Base-by-base conservation (phyloP, 352 stramenopile genomes). In the Globisporangium orthogonon region DNA sequence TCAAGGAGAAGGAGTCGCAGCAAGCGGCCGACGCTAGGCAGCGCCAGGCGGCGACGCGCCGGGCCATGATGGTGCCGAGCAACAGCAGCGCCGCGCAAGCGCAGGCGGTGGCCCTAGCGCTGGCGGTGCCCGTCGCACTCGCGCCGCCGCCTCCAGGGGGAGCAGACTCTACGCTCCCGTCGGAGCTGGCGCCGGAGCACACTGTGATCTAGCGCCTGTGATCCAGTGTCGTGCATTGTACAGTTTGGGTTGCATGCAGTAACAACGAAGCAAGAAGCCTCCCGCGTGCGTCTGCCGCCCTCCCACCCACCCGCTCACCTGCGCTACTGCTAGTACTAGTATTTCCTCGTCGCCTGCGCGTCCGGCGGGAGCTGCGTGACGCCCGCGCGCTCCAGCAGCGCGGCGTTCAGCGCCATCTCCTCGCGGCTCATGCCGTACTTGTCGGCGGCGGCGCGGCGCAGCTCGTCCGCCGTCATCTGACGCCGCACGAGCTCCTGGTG, bases 361-460 rank as follows among this genome's bases (percentile, higher is more conserved):
- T 63, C 58, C 28, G 35, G 41, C n/a, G 45, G 51, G 1, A 56
- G n/a, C 15, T 55, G 28, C 30, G 28, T 17, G 28, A 79, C 59
- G 43, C 67, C 73, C 14, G 70, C 68, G n/a, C 64, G 69, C 45
- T 65, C 50, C 47, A 88, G 52, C 50, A 88, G 55, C 67, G 62
- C 57, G 0, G 73, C 50, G 48, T 88, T 88, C 11, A 88, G 66
- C 48, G 73, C 71, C 60, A 81, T 79, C 61, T 88, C 78, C 46
- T 76, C 49, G 30, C 72, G 65, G 6, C 46, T 83, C 78, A 88
- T 88, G 60, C 78, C 78, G 61, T 84, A 84, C 67, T 81, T 83
- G 62, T 88, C 78, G 28, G 81, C 78, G 23, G 70, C 61, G 9
- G 70, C 66, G 18, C 66, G 60, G 30, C 77, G 73, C 50, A 52